These are phyloP conservation scores for Coemansia reversa DNA, from an alignment of 192 early-diverging fungal species.

Conservation along the genomic window DNA sequence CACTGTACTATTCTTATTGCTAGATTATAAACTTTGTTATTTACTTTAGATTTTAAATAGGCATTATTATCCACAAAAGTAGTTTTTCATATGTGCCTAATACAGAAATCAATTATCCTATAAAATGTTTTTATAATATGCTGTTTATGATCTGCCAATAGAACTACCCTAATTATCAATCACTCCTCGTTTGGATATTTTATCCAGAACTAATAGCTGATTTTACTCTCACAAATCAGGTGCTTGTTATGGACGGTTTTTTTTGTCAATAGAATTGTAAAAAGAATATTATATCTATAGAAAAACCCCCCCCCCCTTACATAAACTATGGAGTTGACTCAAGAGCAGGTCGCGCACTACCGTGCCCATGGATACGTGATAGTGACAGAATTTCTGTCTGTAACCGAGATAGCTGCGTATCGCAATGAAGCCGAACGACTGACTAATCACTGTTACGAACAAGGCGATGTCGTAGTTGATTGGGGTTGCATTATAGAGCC, in stretches of 20 bases:
- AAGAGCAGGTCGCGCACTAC: slow-evolving; percentile 26
- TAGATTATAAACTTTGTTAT: too few species aligned
- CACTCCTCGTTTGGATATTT: neutral
- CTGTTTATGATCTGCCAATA: neutral
- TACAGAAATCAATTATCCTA: too few species aligned
- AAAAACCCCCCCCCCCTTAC: neutral
- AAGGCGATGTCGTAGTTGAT: slow-evolving; percentile 36
- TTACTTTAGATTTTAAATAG: too few species aligned
- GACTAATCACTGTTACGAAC: slow-evolving; percentile 52
- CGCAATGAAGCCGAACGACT: slow-evolving; percentile 31
- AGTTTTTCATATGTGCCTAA: too few species aligned
- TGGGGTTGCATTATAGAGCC: slow-evolving; percentile 55
- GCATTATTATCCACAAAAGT: too few species aligned
- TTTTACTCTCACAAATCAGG: neutral
- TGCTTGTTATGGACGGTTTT: neutral
- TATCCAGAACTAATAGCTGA: neutral
- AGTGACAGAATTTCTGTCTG: slow-evolving; percentile 28
- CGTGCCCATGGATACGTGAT: slow-evolving; percentile 28
- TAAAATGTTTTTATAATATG: too few species aligned
- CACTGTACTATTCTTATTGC: too few species aligned
- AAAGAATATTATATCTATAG: neutral
- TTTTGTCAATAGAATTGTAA: neutral
- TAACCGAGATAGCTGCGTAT: slow-evolving; percentile 18
- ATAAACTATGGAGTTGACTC: neutral
- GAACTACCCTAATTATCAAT: neutral